phyloP scores from a whole-genome alignment of 192 early-diverging fungal species.

The Backusella circina region DNA sequence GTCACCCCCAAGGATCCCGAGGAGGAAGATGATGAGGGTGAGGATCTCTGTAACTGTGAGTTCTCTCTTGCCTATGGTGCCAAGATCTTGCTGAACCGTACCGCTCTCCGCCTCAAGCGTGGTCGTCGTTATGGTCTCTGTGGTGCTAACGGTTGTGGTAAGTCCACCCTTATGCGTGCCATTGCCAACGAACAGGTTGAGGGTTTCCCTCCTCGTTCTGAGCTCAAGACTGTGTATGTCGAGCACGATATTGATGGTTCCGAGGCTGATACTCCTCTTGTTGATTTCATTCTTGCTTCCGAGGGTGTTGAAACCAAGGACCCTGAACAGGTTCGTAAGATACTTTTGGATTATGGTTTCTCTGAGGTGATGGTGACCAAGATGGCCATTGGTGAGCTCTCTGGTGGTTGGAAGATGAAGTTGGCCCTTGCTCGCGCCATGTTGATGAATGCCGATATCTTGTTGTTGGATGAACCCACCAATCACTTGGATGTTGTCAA shows the following conservation, averaged over 20 bases:
- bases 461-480: slow-evolving; percentile 83
- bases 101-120: slow-evolving; percentile 58
- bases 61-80: slow-evolving; percentile 83
- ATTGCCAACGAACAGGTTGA: slow-evolving; percentile 81
- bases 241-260: slow-evolving; percentile 74
- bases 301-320: slow-evolving; percentile 55
- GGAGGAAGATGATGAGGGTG: slow-evolving; percentile 53
- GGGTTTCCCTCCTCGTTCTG: slow-evolving; percentile 72
- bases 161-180: slow-evolving; percentile 82
- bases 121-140: slow-evolving; percentile 80
- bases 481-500: slow-evolving; percentile 78
- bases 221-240: slow-evolving; percentile 76
- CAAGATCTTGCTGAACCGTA: slow-evolving; percentile 76
- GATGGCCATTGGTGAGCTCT: slow-evolving; percentile 71
- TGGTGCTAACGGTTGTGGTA: slow-evolving; percentile 82
- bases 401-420: slow-evolving; percentile 91
- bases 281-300: slow-evolving; percentile 63
- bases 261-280: slow-evolving; percentile 64
- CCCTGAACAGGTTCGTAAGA: slow-evolving; percentile 37
- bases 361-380: slow-evolving; percentile 55
- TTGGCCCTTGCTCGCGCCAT: slow-evolving; percentile 81
- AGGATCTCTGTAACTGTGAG: slow-evolving; percentile 64
- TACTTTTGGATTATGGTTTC: slow-evolving; percentile 67
- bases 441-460: slow-evolving; percentile 80
- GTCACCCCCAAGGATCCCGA: slow-evolving; percentile 33